These are phyloP conservation scores for Schoenoplectus tabernaemontani DNA, from an alignment of 202 grass and related monocot genomes.

Conservation along the genomic window DNA sequence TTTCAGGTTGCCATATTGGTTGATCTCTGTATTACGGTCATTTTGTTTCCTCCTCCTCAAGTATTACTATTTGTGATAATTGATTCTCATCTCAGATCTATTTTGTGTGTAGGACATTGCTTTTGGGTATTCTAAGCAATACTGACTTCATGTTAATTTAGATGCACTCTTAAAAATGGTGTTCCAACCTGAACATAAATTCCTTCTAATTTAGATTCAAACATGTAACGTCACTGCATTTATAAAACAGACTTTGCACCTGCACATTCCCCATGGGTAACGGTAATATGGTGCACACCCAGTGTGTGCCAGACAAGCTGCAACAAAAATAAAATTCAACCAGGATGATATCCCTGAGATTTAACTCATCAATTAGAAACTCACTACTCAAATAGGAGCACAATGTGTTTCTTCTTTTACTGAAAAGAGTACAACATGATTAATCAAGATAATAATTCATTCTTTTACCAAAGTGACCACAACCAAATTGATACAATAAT, in stretches of 20 bases:
- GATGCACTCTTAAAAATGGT: not conserved
- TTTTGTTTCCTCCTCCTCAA: not conserved
- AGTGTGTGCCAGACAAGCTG: not conserved
- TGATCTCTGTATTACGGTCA: not conserved
- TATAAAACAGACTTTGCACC: not conserved
- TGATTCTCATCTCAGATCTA: not conserved
- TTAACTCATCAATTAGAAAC: not conserved
- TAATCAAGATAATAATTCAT: not conserved
- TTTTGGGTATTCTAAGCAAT: not conserved
- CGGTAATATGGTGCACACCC: not conserved
- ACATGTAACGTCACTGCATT: not conserved
- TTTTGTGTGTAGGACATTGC: not conserved
- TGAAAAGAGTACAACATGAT: not conserved
- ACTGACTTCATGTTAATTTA: too few species aligned
- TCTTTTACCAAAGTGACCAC: not conserved
- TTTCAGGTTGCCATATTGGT: not conserved
- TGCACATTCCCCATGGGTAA: not conserved
- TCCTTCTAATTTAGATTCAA: not conserved
- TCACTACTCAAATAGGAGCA: not conserved
- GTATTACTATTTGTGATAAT: not conserved
- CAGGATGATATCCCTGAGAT: not conserved
- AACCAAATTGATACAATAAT: not conserved
- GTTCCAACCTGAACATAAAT: not conserved
- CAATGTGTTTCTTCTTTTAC: not conserved
- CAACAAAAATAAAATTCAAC: not conserved